Conservation (phyloP, 495 filamentous ascomycete genomes). For the Recurvomyces mirabilis region DNA sequence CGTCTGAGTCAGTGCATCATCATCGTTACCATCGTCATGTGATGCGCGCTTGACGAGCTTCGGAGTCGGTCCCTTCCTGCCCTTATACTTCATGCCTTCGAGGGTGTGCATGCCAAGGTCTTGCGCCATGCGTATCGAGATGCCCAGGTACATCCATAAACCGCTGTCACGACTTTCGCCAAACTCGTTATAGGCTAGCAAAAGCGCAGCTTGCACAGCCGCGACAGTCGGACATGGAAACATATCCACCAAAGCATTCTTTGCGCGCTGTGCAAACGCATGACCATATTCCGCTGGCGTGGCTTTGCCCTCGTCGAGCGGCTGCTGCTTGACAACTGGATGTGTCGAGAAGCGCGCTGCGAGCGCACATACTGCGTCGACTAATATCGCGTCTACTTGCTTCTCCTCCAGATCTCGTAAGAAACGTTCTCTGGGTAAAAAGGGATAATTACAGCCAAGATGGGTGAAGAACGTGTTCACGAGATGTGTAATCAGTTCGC, state of each 20-base stretch:
- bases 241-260: slow-evolving; percentile 59
- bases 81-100: slow-evolving; percentile 61
- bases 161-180: slow-evolving; percentile 77
- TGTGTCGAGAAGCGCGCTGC: slow-evolving; percentile 71
- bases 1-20: neutral
- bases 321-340: slow-evolving; percentile 42
- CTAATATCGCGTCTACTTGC: slow-evolving; percentile 71
- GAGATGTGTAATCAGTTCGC: slow-evolving; percentile 60
- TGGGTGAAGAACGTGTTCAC: slow-evolving; percentile 67
- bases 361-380: slow-evolving; percentile 71
- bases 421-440: slow-evolving; percentile 59
- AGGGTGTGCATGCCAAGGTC: slow-evolving; percentile 72
- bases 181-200: slow-evolving; percentile 78
- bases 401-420: slow-evolving; percentile 61
- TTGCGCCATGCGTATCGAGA: slow-evolving; percentile 75
- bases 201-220: slow-evolving; percentile 65
- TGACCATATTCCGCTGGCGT: slow-evolving; percentile 48
- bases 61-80: slow-evolving; percentile 42
- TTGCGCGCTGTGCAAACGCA: slow-evolving; percentile 66
- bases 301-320: slow-evolving; percentile 21
- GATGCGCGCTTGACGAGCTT: slow-evolving; percentile 37
- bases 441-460: slow-evolving; percentile 73
- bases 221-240: slow-evolving; percentile 69
- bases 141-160: slow-evolving; percentile 80
- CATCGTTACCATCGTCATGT: slow-evolving; percentile 9